Conservation (phyloP, 164 flowering plant genomes). For the Dillenia suffruticosa region DNA sequence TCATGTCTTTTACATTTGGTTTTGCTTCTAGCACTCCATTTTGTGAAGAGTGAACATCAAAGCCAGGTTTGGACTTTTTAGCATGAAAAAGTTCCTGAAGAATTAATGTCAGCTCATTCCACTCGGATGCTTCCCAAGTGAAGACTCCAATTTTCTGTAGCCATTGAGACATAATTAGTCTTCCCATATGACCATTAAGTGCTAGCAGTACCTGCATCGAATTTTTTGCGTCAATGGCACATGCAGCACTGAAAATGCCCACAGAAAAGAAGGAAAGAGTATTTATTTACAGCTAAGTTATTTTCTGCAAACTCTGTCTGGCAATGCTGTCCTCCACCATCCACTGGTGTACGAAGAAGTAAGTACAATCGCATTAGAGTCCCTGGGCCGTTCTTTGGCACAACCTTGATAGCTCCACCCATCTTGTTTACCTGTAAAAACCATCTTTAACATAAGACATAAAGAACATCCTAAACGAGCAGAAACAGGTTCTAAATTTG, state of each 20-base stretch:
- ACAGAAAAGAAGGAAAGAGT: neutral
- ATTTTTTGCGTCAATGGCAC: neutral
- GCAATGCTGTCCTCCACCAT: slow-evolving; percentile 31
- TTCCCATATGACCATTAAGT: slow-evolving; percentile 52
- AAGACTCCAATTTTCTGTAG: slow-evolving; percentile 43
- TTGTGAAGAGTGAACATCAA: slow-evolving; percentile 18
- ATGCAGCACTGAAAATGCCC: neutral
- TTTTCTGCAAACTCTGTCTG: slow-evolving; percentile 38
- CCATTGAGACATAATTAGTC: slow-evolving; percentile 68
- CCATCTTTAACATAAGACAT: slow-evolving; percentile 1
- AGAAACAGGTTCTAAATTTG: too few relatives aligned
- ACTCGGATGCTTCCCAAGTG: slow-evolving; percentile 74
- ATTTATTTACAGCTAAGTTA: slow-evolving; percentile 44
- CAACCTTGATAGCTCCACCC: slow-evolving; percentile 96
- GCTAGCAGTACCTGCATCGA: slow-evolving; percentile 76
- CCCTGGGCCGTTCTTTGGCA: slow-evolving; percentile 83
- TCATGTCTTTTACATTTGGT: slow-evolving; percentile 19
- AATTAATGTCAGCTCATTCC: slow-evolving; percentile 80
- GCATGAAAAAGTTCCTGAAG: slow-evolving; percentile 47
- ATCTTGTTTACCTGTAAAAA: slow-evolving; percentile 73
- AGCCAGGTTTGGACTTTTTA: slow-evolving; percentile 15
- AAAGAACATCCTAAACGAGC: neutral
- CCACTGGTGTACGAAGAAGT: slow-evolving; percentile 50
- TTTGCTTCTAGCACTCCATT: slow-evolving; percentile 25
- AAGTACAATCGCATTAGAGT: slow-evolving; percentile 75